Evolutionary conservation across 371 early-diverging fungal genomes (phyloP), one percentile per base, ranked within the genome.

Genomic region (Actinomucor elegans): DNA sequence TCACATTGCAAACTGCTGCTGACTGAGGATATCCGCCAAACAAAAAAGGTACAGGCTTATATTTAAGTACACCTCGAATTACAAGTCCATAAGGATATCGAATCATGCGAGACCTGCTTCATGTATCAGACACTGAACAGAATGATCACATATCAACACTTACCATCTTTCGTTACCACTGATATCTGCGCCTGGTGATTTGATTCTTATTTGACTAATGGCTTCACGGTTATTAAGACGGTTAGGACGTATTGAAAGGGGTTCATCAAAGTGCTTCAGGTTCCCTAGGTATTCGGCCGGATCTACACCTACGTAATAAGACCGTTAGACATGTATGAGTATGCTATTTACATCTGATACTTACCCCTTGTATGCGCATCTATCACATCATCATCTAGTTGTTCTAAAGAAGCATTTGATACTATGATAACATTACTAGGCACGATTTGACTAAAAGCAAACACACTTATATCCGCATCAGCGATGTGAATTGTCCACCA

Each of bases 11-110:
- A 2, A 80, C 65, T 4, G 66, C 67, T 8, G 64, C 57, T 1
- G 74, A 69, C n/a, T 73, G 63, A 3, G 55, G 52, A 48, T 66
- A 69, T 2, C 44, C 38, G 4, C 56, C 60, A 10, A 46, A 15
- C 14, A 67, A 27, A 15, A 59, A 53, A 8, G 79, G 69, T 21
- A 73, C 49, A 3, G 68, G 67, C 17, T 67, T 69, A 52, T 87
- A 87, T 44, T 79, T 79, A 24, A 87, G 59, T 4, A 83, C 79
- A 15, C 87, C 87, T 48, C 87, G 73, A 23, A 84, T 71, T 3
- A 84, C 85, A 41, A 87, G 63, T 7, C 84, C 85, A 62, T 83
- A 87, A 3, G 81, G 83, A 34, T 81, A 73, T 35, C 79, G 73
- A 43, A 85, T 63, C 57, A 87, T 71, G 14, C 73, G 75, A 12